Evolutionary conservation across 2,329 filamentous ascomycete species (phyloP), one percentile per base, ranked within the genome.

Genomic region (Chrysoporthe austroafricana): DNA sequence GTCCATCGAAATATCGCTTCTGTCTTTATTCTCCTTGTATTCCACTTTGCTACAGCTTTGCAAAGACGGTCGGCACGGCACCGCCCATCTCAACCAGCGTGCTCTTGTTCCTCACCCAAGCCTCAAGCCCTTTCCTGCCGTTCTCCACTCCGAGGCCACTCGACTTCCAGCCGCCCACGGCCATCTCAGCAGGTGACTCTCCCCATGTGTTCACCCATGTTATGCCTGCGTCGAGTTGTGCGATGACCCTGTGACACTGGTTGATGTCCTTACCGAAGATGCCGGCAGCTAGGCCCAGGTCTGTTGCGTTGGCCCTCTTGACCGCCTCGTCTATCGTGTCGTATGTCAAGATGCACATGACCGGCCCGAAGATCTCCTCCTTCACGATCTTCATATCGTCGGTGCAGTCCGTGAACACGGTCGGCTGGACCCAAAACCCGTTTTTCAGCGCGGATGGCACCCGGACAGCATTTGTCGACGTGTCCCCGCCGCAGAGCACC

Each of bases 191-290:
- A 0, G 93, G 93, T 61, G 87, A 90, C 81, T 97, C 93, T n/a
- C 94, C 93, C 94, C 94, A 97, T 0, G 92, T 94, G 77, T 97
- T 97, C 63, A 97, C 85, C 93, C 93, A 97, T 1, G 92, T 96
- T 74, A 97, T 97, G 44, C 93, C 93, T 0, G 93, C 93, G 75
- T 96, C 86, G 5, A 97, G 81, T 74, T 87, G 84, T 34, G 86
- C 84, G 54, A 95, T 84, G 0, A 95, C 86, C 56, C 86, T 82
- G 74, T 97, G 92, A 66, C 91, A 93, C 60, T 85, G 76, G 73
- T 92, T 90, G 63, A 97, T 78, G 72, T 96, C 88, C 68, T 86
- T 87, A 0, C 92, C 92, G 72, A 96, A 95, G 1, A 97, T 91
- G 26, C 93, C 93, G 0, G 93, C 94, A 0, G 93, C 93, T 3